Percentiles rank a stretch among this genome's conserved stretches.
Evolutionary conservation across 1,139 yeast species (phyloP).

Genomic region (Hansenula lynferdii): DNA sequence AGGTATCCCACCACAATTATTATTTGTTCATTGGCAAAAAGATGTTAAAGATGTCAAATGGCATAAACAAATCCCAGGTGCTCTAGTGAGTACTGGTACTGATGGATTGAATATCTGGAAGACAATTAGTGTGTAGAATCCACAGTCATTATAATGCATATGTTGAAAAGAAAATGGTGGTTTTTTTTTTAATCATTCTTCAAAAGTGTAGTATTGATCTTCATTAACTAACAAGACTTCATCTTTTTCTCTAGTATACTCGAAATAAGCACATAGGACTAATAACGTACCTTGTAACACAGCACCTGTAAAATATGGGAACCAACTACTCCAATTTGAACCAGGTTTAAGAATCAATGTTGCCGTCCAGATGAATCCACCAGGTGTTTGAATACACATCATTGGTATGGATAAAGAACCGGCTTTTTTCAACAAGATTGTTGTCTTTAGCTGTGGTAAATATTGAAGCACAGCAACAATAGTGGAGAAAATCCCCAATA

Average conservation of each 20-base stretch:
- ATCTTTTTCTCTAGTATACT: slow-evolving; percentile 8
- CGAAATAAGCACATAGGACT: slow-evolving; percentile 45
- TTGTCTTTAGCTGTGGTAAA: slow-evolving; percentile 75
- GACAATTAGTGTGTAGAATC: slow-evolving; percentile 75
- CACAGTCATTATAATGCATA: background rate
- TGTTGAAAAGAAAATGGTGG: background rate
- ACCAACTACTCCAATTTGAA: slow-evolving; percentile 85
- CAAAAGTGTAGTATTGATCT: background rate
- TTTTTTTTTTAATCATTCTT: background rate
- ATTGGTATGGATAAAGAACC: slow-evolving; percentile 77
- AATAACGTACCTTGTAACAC: slow-evolving; percentile 53
- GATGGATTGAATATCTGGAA: slow-evolving; percentile 96
- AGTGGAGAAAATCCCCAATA: slow-evolving; percentile 61
- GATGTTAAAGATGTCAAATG: slow-evolving; percentile 97
- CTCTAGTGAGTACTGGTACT: slow-evolving; percentile 90
- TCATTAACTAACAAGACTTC: slow-evolving; percentile 1
- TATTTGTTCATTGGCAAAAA: slow-evolving; percentile 97
- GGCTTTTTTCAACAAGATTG: slow-evolving; percentile 64
- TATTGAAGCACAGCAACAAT: slow-evolving; percentile 65
- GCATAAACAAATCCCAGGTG: slow-evolving; percentile 97
- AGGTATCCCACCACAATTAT: slow-evolving; percentile 91
- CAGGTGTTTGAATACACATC: slow-evolving; percentile 90
- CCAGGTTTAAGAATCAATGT: slow-evolving; percentile 69
- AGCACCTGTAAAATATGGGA: slow-evolving; percentile 75
- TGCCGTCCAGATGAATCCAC: slow-evolving; percentile 75